Percentiles rank a stretch among this genome's conserved stretches.
These are phyloP conservation scores for Leishmania tarentolae DNA, from an alignment of 208 protist genomes.

Conservation along the genomic window DNA sequence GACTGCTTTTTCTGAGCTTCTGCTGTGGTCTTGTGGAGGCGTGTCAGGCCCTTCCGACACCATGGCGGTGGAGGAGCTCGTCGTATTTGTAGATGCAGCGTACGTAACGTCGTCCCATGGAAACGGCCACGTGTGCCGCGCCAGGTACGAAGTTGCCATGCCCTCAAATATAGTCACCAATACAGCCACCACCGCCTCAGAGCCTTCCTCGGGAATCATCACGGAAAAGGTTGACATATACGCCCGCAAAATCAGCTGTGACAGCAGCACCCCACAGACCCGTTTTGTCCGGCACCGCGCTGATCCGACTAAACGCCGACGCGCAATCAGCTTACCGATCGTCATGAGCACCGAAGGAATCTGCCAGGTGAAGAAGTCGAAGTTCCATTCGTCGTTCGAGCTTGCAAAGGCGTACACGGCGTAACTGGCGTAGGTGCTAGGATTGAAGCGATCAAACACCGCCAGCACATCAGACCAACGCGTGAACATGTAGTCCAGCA, in stretches of 20 bases:
- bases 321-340: conserved; percentile 60
- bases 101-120: conserved; percentile 21
- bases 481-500: conserved; percentile 82
- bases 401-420: conserved; percentile 72
- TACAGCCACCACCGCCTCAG: conserved; percentile 51
- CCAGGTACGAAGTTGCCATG: conserved; percentile 62
- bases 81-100: conserved; percentile 10
- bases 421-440: conserved; percentile 64
- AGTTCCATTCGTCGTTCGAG: conserved; percentile 65
- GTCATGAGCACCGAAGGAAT: conserved; percentile 69
- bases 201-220: conserved; percentile 72
- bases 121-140: conserved; percentile 74
- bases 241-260: conserved; percentile 69
- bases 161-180: conserved; percentile 52
- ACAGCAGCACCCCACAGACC: conserved; percentile 53
- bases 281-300: conserved; percentile 61
- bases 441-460: conserved; percentile 63
- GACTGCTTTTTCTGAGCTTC: not conserved
- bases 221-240: conserved; percentile 76
- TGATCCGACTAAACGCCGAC: conserved; percentile 46
- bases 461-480: conserved; percentile 66
- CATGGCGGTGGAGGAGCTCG: conserved; percentile 29
- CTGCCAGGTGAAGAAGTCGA: conserved; percentile 87
- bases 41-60: conserved; percentile 25
- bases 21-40: conserved; percentile 4